Conservation (phyloP, 2,329 filamentous ascomycete species). For the Biscogniauxia mediterranea region DNA sequence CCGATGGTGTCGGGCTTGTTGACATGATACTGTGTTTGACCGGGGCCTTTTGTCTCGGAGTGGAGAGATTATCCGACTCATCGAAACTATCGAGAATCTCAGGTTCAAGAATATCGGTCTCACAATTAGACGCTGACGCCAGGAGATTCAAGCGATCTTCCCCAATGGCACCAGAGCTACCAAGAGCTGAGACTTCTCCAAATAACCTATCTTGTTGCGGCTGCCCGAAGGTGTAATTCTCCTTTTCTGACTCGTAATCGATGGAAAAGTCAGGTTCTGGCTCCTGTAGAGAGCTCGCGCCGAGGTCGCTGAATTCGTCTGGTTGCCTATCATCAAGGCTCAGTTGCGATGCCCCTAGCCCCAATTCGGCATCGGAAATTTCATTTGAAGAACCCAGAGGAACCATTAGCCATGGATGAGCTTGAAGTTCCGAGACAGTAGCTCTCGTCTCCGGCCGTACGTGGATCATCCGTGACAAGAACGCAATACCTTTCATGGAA, state of each 20-base stretch:
- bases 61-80: slow-evolving; percentile 41
- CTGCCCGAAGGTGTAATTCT: slow-evolving; percentile 69
- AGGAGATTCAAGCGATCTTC: slow-evolving; percentile 50
- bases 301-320: slow-evolving; percentile 28
- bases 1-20: slow-evolving; percentile 9
- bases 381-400: slow-evolving; percentile 57
- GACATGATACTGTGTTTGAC: slow-evolving; percentile 15
- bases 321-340: slow-evolving; percentile 52
- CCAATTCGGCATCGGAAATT: slow-evolving; percentile 59
- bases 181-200: slow-evolving; percentile 56
- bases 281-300: slow-evolving; percentile 28
- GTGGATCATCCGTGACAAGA: slow-evolving; percentile 76
- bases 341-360: slow-evolving; percentile 60
- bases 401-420: slow-evolving; percentile 71
- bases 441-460: slow-evolving; percentile 76
- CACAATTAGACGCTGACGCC: slow-evolving; percentile 32
- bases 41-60: slow-evolving; percentile 31
- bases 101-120: slow-evolving; percentile 38
- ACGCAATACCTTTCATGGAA: slow-evolving; percentile 68
- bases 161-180: slow-evolving; percentile 51
- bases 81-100: slow-evolving; percentile 48
- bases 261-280: slow-evolving; percentile 41
- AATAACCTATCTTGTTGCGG: slow-evolving; percentile 45
- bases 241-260: slow-evolving; percentile 74
- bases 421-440: slow-evolving; percentile 66